Evolutionary conservation across 306 rosid species (phyloP).

Genomic region (Fragaria iinumae): DNA sequence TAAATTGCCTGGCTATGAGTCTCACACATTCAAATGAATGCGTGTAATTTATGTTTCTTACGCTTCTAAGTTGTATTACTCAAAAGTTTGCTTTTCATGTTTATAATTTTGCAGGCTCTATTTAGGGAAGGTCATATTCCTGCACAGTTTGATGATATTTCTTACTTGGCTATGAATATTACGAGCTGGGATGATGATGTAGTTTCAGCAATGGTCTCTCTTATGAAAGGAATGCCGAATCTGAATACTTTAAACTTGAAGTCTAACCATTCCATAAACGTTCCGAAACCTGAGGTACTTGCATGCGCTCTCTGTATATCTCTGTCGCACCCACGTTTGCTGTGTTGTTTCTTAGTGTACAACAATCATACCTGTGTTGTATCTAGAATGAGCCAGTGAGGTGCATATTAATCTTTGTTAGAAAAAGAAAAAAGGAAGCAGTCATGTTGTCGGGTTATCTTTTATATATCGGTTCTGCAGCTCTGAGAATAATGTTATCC

Average conservation of each 20-base stretch:
- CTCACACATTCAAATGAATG: neutral
- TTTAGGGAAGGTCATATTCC: neutral
- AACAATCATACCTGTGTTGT: neutral
- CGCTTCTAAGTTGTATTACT: neutral
- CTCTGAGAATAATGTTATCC: neutral
- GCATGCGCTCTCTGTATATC: neutral
- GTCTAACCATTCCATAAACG: neutral
- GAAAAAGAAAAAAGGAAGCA: neutral
- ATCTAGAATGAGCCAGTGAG: neutral
- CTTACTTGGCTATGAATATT: neutral
- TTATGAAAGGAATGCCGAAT: slow-evolving; percentile 1
- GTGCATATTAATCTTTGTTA: neutral
- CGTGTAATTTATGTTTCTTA: neutral
- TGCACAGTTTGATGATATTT: neutral
- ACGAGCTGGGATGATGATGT: slow-evolving; percentile 9
- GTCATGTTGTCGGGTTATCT: neutral
- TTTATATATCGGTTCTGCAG: neutral
- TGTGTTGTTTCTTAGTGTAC: neutral
- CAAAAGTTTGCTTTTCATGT: neutral
- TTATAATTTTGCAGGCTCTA: slow-evolving; percentile 9
- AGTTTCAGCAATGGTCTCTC: slow-evolving; percentile 4
- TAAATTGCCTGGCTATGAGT: neutral
- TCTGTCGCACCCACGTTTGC: neutral
- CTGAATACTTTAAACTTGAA: neutral
- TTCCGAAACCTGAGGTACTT: neutral